Evolutionary conservation across 225 moss, liverwort and hornwort genomes (phyloP), one percentile per base, ranked within the genome.

Genomic region (Polytrichum formosum): DNA sequence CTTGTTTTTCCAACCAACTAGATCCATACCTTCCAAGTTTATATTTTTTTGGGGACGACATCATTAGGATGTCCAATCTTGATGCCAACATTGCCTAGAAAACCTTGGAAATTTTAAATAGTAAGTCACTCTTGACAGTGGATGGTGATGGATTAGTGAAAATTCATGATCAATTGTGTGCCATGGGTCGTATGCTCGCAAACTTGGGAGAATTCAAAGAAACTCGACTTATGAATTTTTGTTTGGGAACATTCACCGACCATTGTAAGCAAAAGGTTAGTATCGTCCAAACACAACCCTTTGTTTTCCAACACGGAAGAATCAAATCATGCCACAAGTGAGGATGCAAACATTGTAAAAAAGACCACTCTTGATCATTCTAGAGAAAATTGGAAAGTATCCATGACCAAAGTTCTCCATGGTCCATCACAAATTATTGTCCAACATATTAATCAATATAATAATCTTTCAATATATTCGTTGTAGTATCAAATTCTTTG

Each of bases 131-230:
- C 0, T 2, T 69, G 27, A 69, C 18, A 69, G 16, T 55, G 17
- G 28, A 69, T 30, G 27, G 29, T 0, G 0, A 22, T 56, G 69
- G 54, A 17, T 0, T 5, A n/a, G 5, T 69, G n/a, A 4, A 20
- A 21, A 69, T 69, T 23, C 69, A 69, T 28, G 54, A 69, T 26
- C 55, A 69, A 55, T 56, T 69, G 69, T 28, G 55, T 16, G 69
- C 56, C 56, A 26, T 55, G 27, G 55, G 55, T 5, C 55, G 55
- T 26, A 69, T 55, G 29, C 56, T 69, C 30, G 69, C 55, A 5
- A 22, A 66, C 17, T 28, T 4, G 19, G 23, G 25, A 21, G 35
- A 66, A 22, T 66, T 66, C 46, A 37, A 37, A 46, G 35, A 21
- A 22, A 35, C 66, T 66, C 37, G 37, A 46, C 30, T 35, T 46